phyloP scores from a whole-genome alignment of 192 early-diverging fungal species.

The Coemansia sp. region DNA sequence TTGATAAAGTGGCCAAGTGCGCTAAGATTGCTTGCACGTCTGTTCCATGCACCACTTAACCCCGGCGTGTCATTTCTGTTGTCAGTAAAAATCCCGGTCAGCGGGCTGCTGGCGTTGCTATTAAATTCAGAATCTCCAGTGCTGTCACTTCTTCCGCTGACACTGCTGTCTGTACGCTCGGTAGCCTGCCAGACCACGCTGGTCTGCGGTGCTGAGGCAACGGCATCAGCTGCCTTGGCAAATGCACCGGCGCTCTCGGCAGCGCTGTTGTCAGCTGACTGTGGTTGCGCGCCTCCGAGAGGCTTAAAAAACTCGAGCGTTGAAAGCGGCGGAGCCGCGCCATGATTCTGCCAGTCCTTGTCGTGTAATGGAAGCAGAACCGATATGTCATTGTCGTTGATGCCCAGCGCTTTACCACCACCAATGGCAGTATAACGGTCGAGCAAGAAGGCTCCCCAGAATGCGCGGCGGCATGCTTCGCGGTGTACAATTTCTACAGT shows the following conservation, averaged over 20 bases:
- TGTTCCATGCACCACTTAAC: conserved; percentile 25
- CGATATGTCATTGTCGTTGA: conserved; percentile 51
- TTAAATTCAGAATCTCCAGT: background rate
- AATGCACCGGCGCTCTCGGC: background rate
- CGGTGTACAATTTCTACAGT: conserved; percentile 35
- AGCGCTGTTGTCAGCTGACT: background rate
- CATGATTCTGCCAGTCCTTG: conserved; percentile 36
- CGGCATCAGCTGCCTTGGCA: conserved; percentile 1
- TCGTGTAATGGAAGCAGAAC: conserved; percentile 44
- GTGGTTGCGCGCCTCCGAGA: background rate
- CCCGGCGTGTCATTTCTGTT: conserved; percentile 26
- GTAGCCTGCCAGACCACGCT: background rate
- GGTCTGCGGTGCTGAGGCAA: background rate
- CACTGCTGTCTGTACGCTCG: conserved; percentile 2
- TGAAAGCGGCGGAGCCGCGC: conserved; percentile 31
- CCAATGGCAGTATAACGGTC: conserved; percentile 54
- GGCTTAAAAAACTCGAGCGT: conserved; percentile 51
- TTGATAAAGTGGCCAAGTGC: conserved; percentile 49
- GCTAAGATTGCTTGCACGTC: conserved; percentile 27
- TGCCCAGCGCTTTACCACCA: conserved; percentile 52
- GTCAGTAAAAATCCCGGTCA: conserved; percentile 4
- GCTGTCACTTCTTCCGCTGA: background rate
- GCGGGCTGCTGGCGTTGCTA: conserved; percentile 21
- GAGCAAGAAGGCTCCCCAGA: conserved; percentile 51
- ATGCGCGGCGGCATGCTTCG: conserved; percentile 50